These are phyloP conservation scores for Singerocomus inundabilis DNA, from an alignment of 1,284 basidiomycete genomes.

Conservation along the genomic window DNA sequence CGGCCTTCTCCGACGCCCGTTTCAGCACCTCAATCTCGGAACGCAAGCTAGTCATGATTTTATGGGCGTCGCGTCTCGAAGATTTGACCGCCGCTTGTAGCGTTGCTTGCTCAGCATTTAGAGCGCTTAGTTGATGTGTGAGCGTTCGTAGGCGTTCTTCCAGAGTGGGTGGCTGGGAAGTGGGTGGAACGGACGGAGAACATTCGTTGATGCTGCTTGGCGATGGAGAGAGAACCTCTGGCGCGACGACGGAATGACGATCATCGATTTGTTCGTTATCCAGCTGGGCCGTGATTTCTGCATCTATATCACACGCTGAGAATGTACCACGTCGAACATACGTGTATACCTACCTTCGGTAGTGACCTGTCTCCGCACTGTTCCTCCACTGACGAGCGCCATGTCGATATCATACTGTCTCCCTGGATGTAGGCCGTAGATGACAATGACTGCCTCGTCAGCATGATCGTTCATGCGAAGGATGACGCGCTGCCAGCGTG, in stretches of 20 bases:
- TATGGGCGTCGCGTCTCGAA: conserved; percentile 70
- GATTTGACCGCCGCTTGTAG: conserved; percentile 63
- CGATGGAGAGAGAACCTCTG: conserved; percentile 22
- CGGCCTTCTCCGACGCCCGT: conserved; percentile 68
- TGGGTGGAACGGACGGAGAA: conserved; percentile 19
- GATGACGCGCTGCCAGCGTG: conserved; percentile 72
- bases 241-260: not conserved
- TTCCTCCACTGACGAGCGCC: conserved; percentile 61
- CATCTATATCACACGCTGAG: conserved; percentile 19
- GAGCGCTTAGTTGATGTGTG: conserved; percentile 52
- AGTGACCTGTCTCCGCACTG: conserved; percentile 58
- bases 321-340: conserved; percentile 7
- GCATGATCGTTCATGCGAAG: conserved; percentile 72
- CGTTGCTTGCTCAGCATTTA: conserved; percentile 58
- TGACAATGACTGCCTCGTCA: conserved; percentile 77
- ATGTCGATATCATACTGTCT: conserved; percentile 79
- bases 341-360: conserved; percentile 49
- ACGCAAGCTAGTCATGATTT: conserved; percentile 67
- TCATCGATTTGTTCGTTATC: conserved; percentile 25
- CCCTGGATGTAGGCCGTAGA: conserved; percentile 77
- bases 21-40: conserved; percentile 74
- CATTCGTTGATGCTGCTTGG: conserved; percentile 15
- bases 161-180: conserved; percentile 37
- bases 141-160: conserved; percentile 66
- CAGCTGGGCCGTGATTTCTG: conserved; percentile 21